A percentile compares a stretch with the other conserved stretches of the same genome.
phyloP scores from a whole-genome alignment of 2,329 filamentous ascomycete species.

The Aspergillus pseudoglaucus region DNA sequence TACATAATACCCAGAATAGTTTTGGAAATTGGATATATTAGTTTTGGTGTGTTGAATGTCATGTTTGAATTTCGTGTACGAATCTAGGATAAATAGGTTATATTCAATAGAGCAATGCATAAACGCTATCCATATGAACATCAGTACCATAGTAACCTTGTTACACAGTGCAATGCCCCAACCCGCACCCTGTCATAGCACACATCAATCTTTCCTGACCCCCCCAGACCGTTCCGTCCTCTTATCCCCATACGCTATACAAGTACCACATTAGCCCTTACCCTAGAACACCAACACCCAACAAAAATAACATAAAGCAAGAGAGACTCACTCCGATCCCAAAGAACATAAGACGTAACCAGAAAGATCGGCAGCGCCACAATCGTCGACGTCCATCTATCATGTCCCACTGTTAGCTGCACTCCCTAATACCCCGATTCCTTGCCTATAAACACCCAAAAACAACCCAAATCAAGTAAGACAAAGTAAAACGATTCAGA shows the following conservation, averaged over 20 bases:
- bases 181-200: neutral
- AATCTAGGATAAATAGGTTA: no score
- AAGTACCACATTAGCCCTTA: neutral
- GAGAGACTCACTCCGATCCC: conserved; percentile 24
- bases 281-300: neutral
- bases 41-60: neutral
- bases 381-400: conserved; percentile 27
- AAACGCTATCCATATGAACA: no score
- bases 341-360: conserved; percentile 28
- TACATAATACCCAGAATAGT: neutral
- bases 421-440: neutral
- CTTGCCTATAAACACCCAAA: no score
- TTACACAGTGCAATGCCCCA: neutral
- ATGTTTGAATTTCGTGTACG: no score
- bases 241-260: conserved; percentile 19
- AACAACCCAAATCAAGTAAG: no score
- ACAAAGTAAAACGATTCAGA: no score
- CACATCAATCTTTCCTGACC: neutral
- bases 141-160: neutral
- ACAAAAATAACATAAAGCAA: neutral
- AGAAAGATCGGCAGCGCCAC: conserved; percentile 27
- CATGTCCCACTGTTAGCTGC: neutral
- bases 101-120: no score
- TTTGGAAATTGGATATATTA: neutral
- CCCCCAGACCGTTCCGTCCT: neutral